Conservation (phyloP, 1,139 yeast genomes). For the Meyerozyma athensensis region DNA sequence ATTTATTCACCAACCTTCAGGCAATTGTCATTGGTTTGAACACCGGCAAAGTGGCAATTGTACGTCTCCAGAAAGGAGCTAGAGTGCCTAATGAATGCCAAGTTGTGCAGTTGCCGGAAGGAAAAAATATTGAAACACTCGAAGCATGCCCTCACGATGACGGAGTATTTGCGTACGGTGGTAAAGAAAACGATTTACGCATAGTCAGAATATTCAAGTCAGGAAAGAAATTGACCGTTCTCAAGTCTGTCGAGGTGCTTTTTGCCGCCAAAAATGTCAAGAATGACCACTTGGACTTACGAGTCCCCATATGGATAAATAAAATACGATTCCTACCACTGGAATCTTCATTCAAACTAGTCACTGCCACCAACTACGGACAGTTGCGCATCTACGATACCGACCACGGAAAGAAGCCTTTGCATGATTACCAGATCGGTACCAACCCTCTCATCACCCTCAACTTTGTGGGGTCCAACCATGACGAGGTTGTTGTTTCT, state of each 20-base stretch:
- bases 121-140: slow-evolving; percentile 46
- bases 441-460: slow-evolving; percentile 44
- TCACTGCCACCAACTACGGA: slow-evolving; percentile 68
- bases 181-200: slow-evolving; percentile 64
- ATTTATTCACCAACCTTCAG: slow-evolving; percentile 25
- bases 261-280: slow-evolving; percentile 62
- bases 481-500: slow-evolving; percentile 45
- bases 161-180: slow-evolving; percentile 64
- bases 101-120: slow-evolving; percentile 24
- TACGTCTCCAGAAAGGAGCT: slow-evolving; percentile 26
- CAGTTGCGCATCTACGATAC: slow-evolving; percentile 63
- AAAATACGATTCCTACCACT: slow-evolving; percentile 42
- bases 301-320: slow-evolving; percentile 65
- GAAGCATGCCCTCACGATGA: slow-evolving; percentile 38
- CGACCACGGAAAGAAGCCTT: slow-evolving; percentile 54
- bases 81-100: slow-evolving; percentile 19
- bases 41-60: slow-evolving; percentile 46
- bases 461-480: slow-evolving; percentile 27
- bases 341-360: slow-evolving; percentile 35
- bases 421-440: slow-evolving; percentile 42
- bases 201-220: slow-evolving; percentile 39
- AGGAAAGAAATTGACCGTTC: slow-evolving; percentile 16
- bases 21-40: slow-evolving; percentile 38
- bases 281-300: slow-evolving; percentile 57
- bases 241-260: slow-evolving; percentile 24